These are phyloP conservation scores for Phytophthora sp. DNA, from an alignment of 352 stramenopile genomes.

Conservation along the genomic window DNA sequence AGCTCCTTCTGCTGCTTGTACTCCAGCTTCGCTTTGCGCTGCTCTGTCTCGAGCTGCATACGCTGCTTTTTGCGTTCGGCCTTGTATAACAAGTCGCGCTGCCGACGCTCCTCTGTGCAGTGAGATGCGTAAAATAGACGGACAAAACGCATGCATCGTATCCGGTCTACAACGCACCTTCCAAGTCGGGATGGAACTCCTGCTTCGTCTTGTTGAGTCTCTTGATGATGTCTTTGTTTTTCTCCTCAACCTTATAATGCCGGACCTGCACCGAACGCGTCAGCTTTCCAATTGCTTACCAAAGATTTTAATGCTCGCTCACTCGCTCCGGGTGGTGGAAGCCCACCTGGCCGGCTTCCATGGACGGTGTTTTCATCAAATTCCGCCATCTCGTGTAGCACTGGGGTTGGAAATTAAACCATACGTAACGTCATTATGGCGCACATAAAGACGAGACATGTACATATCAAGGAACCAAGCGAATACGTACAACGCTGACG, in stretches of 20 bases:
- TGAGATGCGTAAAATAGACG: constrained; percentile 15
- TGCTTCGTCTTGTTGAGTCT: constrained; percentile 88
- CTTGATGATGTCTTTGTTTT: constrained; percentile 89
- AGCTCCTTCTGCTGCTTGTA: constrained; percentile 79
- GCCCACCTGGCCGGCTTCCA: constrained; percentile 93
- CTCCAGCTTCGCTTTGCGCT: constrained; percentile 61
- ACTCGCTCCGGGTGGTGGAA: constrained; percentile 78
- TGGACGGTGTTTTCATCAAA: constrained; percentile 89
- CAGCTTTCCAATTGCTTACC: neutral
- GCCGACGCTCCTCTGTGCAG: constrained; percentile 57
- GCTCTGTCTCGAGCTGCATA: constrained; percentile 52
- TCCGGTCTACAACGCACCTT: constrained; percentile 48
- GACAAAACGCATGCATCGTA: neutral
- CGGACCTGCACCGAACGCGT: constrained; percentile 49
- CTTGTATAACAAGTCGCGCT: constrained; percentile 79
- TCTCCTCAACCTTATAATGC: constrained; percentile 79
- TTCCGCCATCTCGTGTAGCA: constrained; percentile 95
- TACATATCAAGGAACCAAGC: neutral
- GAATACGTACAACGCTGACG: constrained; percentile 72
- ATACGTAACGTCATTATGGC: neutral
- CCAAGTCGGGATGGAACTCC: constrained; percentile 74
- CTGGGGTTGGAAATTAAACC: constrained; percentile 25
- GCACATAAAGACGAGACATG: neutral
- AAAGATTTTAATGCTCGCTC: constrained; percentile 4
- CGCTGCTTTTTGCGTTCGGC: constrained; percentile 73